phyloP scores from a whole-genome alignment of 495 filamentous ascomycete species.

The Ramalina intermedia region DNA sequence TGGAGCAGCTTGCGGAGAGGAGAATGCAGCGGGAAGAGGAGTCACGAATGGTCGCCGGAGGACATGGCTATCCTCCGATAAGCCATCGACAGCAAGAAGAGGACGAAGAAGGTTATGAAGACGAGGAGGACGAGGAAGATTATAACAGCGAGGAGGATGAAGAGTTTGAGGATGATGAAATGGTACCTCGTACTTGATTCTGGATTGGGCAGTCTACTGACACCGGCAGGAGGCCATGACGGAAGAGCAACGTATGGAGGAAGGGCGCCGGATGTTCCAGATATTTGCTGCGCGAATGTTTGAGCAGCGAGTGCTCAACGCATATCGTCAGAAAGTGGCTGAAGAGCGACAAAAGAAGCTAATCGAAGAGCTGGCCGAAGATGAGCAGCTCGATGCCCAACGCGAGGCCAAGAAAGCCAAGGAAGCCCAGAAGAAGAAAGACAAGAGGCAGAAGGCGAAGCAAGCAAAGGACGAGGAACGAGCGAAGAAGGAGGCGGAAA shows the following conservation, averaged over 20 bases:
- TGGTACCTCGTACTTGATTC: constrained; percentile 33
- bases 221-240: constrained; percentile 74
- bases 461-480: constrained; percentile 81
- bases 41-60: constrained; percentile 50
- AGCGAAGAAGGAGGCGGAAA: constrained; percentile 71
- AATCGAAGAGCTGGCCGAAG: constrained; percentile 80
- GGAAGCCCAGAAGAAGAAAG: constrained; percentile 84
- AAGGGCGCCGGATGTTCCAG: constrained; percentile 97
- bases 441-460: constrained; percentile 74
- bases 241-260: constrained; percentile 97
- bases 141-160: constrained; percentile 82
- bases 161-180: constrained; percentile 80
- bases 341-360: constrained; percentile 83
- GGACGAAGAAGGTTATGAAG: constrained; percentile 61
- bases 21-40: constrained; percentile 95
- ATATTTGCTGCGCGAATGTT: constrained; percentile 99
- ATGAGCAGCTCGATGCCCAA: constrained; percentile 56
- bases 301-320: constrained; percentile 91
- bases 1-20: constrained; percentile 96
- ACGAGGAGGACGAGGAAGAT: constrained; percentile 64
- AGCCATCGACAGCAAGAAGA: constrained; percentile 55
- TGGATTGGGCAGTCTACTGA: constrained; percentile 25
- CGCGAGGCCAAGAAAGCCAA: constrained; percentile 85
- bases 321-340: constrained; percentile 92
- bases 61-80: constrained; percentile 41